Evolutionary conservation across 345 rosid species (phyloP), one percentile per base, ranked within the genome.

Genomic region (Pistacia integerrima): DNA sequence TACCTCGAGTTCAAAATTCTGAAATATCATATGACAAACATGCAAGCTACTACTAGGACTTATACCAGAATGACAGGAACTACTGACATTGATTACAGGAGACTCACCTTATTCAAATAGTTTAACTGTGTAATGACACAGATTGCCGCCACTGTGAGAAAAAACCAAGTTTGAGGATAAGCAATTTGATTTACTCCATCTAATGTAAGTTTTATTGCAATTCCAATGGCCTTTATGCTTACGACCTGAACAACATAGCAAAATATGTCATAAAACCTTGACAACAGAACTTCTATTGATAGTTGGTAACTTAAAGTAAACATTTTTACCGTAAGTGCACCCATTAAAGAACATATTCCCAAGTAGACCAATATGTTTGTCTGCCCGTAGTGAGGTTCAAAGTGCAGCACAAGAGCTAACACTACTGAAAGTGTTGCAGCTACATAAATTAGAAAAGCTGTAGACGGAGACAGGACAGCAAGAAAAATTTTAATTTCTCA

Each of bases 161-260:
- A 95, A 83, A 89, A 91, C 97, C 99, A 95, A 78, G 97, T 95
- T 85, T 93, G 90, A 20, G 91, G 94, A 82, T 86, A 94, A 79
- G 88, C 83, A 66, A 93, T 74, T 81, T 94, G 98, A 83, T 77
- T 94, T 64, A 83, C 80, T 57, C 98, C 98, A 64, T 91, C 97
- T 71, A 94, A 64, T 28, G 98, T 91, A 80, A 94, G 85, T 89
- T 91, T 94, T 70, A 93, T 87, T 0, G 98, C 98, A 71, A 93
- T 94, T 79, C 98, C 98, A 49, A 94, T 88, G 20, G 98, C 98
- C 81, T 94, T 94, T 79, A 94, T 89, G 90, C 98, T 94, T 76
- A 91, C 91, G 41, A 94, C 98, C 99, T 91, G 85, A 65, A 77
- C 30, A 51, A 75, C 28, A 68, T 69, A 18, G 18, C 16, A 73